phyloP scores from a whole-genome alignment of 106 monocot genomes.

The Dactylorhiza incarnata region DNA sequence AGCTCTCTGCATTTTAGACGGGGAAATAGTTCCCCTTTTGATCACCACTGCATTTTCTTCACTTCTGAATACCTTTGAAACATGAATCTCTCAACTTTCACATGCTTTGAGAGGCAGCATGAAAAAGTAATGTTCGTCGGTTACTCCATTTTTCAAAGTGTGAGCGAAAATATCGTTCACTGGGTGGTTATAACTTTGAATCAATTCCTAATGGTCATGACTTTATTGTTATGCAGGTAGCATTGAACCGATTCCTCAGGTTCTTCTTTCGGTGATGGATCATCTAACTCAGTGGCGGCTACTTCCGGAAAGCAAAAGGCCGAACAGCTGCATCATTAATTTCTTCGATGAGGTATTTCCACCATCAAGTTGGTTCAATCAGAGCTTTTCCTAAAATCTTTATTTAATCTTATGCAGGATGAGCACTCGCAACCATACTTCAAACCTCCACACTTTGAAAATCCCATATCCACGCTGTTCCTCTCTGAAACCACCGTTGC shows the following conservation, averaged over 20 bases:
- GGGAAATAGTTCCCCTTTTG: background rate
- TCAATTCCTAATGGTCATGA: background rate
- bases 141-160: too few relatives aligned
- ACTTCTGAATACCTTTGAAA: background rate
- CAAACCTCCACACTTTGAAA: conserved; percentile 93
- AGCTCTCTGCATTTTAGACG: background rate
- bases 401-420: conserved; percentile 38
- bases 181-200: background rate
- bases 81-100: background rate
- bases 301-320: conserved; percentile 75
- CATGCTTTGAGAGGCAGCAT: too few relatives aligned
- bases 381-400: background rate
- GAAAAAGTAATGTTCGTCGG: too few relatives aligned
- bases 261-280: conserved; percentile 66
- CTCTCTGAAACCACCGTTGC: conserved; percentile 71
- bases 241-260: conserved; percentile 67
- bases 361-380: background rate
- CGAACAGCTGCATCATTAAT: conserved; percentile 92
- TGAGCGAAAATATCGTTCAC: too few relatives aligned
- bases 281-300: conserved; percentile 81
- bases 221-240: conserved; percentile 26
- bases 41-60: background rate
- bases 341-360: conserved; percentile 87
- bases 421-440: conserved; percentile 91
- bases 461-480: conserved; percentile 79